Evolutionary conservation across 2,329 filamentous ascomycete species (phyloP).

Genomic region (Ophioceras dolichostomum): DNA sequence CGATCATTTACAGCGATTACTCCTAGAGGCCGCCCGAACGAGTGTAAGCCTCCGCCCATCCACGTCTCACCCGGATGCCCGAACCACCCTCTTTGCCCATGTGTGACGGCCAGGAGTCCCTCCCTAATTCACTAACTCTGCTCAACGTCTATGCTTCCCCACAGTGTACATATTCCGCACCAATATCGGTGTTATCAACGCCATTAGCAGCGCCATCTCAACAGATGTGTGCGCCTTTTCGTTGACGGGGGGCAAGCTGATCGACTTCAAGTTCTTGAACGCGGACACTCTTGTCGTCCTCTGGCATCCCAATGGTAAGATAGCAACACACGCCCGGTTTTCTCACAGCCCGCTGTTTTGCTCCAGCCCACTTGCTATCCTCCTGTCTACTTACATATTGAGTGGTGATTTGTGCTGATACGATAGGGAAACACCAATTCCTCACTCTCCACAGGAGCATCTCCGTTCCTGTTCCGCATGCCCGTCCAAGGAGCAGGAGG

Average conservation of each 20-base stretch:
- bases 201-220: conserved; percentile 37
- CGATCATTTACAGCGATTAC: conserved; percentile 20
- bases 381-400: not conserved
- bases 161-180: conserved; percentile 47
- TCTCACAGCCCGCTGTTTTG: too few species aligned
- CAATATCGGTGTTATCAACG: conserved; percentile 39
- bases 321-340: too few species aligned
- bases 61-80: too few species aligned
- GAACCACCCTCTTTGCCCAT: too few species aligned
- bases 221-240: conserved; percentile 27
- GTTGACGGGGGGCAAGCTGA: conserved; percentile 29
- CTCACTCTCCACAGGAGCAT: not conserved
- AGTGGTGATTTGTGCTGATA: too few species aligned
- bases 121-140: too few species aligned
- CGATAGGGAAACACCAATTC: too few species aligned
- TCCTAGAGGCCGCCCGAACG: conserved; percentile 15
- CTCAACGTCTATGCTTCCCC: not conserved
- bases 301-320: conserved; percentile 18
- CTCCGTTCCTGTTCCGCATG: not conserved
- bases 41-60: too few species aligned
- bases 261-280: conserved; percentile 58
- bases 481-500: not conserved
- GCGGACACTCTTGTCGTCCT: conserved; percentile 49
- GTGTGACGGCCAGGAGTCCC: too few species aligned
- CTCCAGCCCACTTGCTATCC: not conserved